Base-by-base conservation (phyloP, 2,329 filamentous ascomycete species). In the Colletotrichum graminicola region DNA sequence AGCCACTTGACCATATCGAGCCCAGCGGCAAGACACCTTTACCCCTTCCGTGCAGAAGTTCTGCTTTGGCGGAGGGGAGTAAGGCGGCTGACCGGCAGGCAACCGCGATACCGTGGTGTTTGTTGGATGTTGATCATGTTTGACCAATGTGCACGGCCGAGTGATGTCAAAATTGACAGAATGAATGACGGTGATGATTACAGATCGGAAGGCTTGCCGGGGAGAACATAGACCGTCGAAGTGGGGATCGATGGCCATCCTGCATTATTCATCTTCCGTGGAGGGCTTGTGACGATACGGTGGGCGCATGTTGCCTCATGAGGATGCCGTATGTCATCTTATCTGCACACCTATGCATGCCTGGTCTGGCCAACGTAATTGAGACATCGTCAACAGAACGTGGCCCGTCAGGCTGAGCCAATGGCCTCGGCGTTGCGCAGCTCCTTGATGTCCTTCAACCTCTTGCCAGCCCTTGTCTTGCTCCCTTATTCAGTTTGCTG, bases 331-430 rank as follows among this genome's bases (percentile, higher is more conserved):
- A 41, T 54, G 43, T n/a, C 18, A 52, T 18, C 39, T 26, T 26
- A 8, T 18, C 1, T 41, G 43, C 29, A 23, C 32, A 43, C 52
- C 41, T 52, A 29, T 67, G 52, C 59, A 29, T 67, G 52, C 59
- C 57, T 54, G 65, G 36, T 10, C 11, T 47, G 57, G 47, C 10
- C 29, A 10, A 26, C 47, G 34, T 16, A 47, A 36, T 45, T 52
- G 51, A 71, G 65, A 71, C 59, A 68, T 59, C 45, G 57, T 71
- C 65, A 68, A 18, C 57, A 60, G 43, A 63, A 71, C 59, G 59
- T 71, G 65, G 68, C 3, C 10, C 52, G 43, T 47, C 45, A 45
- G 16, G 29, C 43, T 54, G 52, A 45, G 52, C 51, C 59, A 4
- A 57, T 16, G 41, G 36, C 12, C 43, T 32, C 23, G 26, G 34